phyloP scores from a whole-genome alignment of 352 stramenopile genomes.

The Phytophthora pseudosyringae region DNA sequence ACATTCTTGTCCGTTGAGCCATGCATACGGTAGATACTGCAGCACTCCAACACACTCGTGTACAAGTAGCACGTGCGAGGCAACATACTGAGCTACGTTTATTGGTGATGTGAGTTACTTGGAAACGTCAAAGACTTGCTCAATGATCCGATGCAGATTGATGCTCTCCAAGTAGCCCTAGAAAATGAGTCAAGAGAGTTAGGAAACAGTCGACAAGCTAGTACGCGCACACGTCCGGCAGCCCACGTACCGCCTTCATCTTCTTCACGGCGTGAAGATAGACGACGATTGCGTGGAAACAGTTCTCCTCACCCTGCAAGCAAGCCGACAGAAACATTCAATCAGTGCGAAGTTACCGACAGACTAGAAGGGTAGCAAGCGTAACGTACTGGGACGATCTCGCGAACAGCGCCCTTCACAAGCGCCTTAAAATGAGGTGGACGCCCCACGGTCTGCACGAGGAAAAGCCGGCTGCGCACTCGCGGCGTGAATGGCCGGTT shows the following conservation, averaged over 20 bases:
- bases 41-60: constrained; percentile 3
- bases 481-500: constrained; percentile 74
- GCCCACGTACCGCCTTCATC: constrained; percentile 73
- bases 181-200: constrained; percentile 4
- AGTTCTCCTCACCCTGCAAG: constrained; percentile 80
- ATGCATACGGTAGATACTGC: constrained; percentile 2
- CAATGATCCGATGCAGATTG: constrained; percentile 87
- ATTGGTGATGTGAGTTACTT: constrained; percentile 55
- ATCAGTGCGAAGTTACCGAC: background rate
- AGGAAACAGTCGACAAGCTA: background rate
- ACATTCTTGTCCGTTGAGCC: constrained; percentile 21
- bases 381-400: constrained; percentile 78
- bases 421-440: constrained; percentile 88
- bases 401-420: constrained; percentile 72
- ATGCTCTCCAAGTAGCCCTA: constrained; percentile 89
- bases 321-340: constrained; percentile 8
- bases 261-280: constrained; percentile 88
- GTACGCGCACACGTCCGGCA: background rate
- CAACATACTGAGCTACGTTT: constrained; percentile 25
- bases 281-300: constrained; percentile 85
- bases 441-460: constrained; percentile 77
- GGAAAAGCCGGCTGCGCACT: constrained; percentile 75
- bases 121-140: constrained; percentile 84
- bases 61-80: constrained; percentile 17
- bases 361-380: background rate